Conservation (phyloP, 441 rosid genomes). For the Adansonia gregorii region DNA sequence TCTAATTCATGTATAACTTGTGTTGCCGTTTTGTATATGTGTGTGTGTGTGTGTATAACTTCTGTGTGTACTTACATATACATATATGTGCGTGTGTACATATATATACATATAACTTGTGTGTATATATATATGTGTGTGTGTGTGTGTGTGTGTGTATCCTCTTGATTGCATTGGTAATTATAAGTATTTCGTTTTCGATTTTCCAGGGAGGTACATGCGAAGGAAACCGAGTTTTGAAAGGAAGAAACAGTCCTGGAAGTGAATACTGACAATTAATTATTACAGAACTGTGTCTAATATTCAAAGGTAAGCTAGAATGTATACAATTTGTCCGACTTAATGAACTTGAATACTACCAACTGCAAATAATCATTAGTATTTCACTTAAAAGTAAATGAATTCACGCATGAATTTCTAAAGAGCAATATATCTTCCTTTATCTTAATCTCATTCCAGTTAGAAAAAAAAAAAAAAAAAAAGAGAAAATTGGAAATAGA, state of each 20-base stretch:
- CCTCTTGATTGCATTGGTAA: too few relatives aligned
- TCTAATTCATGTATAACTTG: too few relatives aligned
- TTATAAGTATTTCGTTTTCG: slow-evolving; percentile 27
- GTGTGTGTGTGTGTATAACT: too few relatives aligned
- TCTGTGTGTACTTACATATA: too few relatives aligned
- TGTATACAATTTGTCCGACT: not conserved
- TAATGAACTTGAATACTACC: not conserved
- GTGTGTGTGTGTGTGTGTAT: too few relatives aligned
- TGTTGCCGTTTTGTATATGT: too few relatives aligned
- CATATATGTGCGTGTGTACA: too few relatives aligned
- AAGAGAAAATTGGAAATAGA: not conserved
- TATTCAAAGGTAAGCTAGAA: not conserved
- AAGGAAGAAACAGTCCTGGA: slow-evolving; percentile 34
- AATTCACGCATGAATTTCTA: not conserved
- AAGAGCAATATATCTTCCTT: not conserved
- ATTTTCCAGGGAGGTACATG: slow-evolving; percentile 33
- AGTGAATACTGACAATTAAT: slow-evolving; percentile 2
- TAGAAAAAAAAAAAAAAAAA: not conserved
- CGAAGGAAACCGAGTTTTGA: slow-evolving; percentile 34
- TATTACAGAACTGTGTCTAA: not conserved
- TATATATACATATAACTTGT: too few relatives aligned
- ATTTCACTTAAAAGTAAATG: not conserved
- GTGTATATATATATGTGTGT: too few relatives aligned
- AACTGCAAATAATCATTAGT: not conserved
- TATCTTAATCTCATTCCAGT: not conserved